Conservation (phyloP, 2,329 filamentous ascomycete genomes). For the Neofusicoccum parvum region DNA sequence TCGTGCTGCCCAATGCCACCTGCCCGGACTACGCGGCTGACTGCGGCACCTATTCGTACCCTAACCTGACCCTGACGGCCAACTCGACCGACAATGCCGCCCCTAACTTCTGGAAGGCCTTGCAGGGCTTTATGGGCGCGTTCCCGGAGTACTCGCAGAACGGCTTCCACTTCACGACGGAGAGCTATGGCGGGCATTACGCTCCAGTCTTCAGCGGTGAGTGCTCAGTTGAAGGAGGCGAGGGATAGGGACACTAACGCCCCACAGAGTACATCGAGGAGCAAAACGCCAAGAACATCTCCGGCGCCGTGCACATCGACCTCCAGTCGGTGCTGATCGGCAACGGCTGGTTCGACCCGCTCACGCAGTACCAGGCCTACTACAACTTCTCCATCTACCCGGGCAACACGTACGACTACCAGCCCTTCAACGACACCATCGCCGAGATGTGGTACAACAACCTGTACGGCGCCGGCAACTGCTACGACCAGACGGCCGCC, state of each 20-base stretch:
- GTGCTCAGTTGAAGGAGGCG: too few species aligned
- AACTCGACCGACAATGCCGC: conserved; percentile 57
- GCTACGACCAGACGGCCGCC: conserved; percentile 57
- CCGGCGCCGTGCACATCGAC: conserved; percentile 51
- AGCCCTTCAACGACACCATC: conserved; percentile 53
- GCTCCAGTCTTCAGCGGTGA: conserved; percentile 55
- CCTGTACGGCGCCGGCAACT: conserved; percentile 63
- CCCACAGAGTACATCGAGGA: conserved; percentile 47
- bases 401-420: conserved; percentile 60
- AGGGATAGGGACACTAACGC: not conserved
- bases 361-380: conserved; percentile 59
- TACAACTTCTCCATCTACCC: conserved; percentile 61
- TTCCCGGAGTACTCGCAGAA: conserved; percentile 53
- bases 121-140: conserved; percentile 65
- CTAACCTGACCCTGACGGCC: conserved; percentile 53
- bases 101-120: conserved; percentile 62
- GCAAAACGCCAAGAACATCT: conserved; percentile 48
- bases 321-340: conserved; percentile 57
- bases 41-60: conserved; percentile 60
- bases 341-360: conserved; percentile 61
- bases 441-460: conserved; percentile 60
- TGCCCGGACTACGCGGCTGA: conserved; percentile 55
- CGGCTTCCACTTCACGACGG: conserved; percentile 58
- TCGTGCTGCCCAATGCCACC: conserved; percentile 49
- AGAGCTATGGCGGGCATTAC: conserved; percentile 62